Evolutionary conservation across 2,329 filamentous ascomycete species (phyloP).

Genomic region (Geosmithia flava): DNA sequence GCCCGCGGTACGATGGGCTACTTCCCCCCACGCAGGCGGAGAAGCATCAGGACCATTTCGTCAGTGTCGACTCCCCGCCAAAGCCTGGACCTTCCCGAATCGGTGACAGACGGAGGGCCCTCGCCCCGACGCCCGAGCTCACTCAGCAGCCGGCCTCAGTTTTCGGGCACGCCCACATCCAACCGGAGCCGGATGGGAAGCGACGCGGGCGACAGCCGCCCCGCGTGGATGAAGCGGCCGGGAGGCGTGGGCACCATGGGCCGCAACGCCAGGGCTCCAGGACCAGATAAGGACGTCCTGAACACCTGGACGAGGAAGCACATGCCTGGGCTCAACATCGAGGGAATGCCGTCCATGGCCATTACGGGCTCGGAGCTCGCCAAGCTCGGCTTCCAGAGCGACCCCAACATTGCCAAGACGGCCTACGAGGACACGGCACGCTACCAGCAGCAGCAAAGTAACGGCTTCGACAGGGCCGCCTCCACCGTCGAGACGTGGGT

Average conservation of each 20-base stretch:
- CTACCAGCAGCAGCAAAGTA: conserved; percentile 30
- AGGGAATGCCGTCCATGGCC: conserved; percentile 54
- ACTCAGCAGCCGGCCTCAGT: conserved; percentile 20
- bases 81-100: conserved; percentile 45
- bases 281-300: conserved; percentile 72
- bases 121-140: conserved; percentile 30
- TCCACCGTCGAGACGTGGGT: conserved; percentile 86
- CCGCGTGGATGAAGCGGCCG: conserved; percentile 64
- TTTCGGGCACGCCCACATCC: conserved; percentile 18
- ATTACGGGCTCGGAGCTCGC: conserved; percentile 49
- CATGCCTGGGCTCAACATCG: conserved; percentile 64
- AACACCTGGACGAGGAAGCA: conserved; percentile 79
- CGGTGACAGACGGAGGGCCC: conserved; percentile 12
- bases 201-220: conserved; percentile 23
- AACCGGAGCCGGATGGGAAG: conserved; percentile 23
- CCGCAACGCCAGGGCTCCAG: conserved; percentile 57
- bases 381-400: conserved; percentile 37
- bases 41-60: conserved; percentile 59
- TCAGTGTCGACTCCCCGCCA: conserved; percentile 54
- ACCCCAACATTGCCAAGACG: conserved; percentile 35
- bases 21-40: conserved; percentile 83
- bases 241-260: conserved; percentile 80
- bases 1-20: conserved; percentile 73
- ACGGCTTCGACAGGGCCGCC: conserved; percentile 67
- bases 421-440: conserved; percentile 34